A percentile compares a stretch with the other conserved stretches of the same genome.
Conservation (phyloP, 208 protist species). For the Leishmania martiniquensis region DNA sequence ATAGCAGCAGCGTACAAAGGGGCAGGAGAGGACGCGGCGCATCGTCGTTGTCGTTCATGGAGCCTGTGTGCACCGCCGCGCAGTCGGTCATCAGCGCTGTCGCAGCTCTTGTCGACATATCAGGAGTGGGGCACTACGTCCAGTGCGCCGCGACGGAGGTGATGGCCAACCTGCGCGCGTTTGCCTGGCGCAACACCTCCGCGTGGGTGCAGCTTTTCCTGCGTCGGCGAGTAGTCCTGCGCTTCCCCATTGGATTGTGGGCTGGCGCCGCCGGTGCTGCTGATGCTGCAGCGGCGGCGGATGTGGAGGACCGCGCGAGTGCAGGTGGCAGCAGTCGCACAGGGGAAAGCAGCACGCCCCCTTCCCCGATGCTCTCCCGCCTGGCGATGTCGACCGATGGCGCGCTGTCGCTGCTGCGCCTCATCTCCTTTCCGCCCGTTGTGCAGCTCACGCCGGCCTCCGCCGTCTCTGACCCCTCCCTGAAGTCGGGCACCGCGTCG, state of each 20-base stretch:
- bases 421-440: constrained; percentile 40
- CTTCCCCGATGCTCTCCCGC: constrained; percentile 3
- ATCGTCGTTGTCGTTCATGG: background rate
- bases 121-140: background rate
- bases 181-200: constrained; percentile 22
- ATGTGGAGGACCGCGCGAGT: background rate
- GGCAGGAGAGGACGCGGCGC: background rate
- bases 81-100: background rate
- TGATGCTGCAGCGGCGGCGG: background rate
- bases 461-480: background rate
- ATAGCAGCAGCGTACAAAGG: background rate
- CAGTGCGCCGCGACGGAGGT: background rate
- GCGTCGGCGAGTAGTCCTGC: constrained; percentile 29
- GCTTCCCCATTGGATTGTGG: constrained; percentile 19
- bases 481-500: background rate
- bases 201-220: constrained; percentile 34
- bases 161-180: constrained; percentile 21
- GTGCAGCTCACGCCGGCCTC: constrained; percentile 7
- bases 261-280: background rate
- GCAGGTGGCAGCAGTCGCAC: background rate
- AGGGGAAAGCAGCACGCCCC: background rate
- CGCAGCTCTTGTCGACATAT: background rate
- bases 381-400: constrained; percentile 4
- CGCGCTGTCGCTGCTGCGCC: constrained; percentile 17
- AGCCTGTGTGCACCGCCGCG: background rate